A percentile compares a stretch with the other conserved stretches of the same genome.
These are phyloP conservation scores for Daldinia sp. DNA, from an alignment of 2,329 filamentous ascomycete species.

Conservation along the genomic window DNA sequence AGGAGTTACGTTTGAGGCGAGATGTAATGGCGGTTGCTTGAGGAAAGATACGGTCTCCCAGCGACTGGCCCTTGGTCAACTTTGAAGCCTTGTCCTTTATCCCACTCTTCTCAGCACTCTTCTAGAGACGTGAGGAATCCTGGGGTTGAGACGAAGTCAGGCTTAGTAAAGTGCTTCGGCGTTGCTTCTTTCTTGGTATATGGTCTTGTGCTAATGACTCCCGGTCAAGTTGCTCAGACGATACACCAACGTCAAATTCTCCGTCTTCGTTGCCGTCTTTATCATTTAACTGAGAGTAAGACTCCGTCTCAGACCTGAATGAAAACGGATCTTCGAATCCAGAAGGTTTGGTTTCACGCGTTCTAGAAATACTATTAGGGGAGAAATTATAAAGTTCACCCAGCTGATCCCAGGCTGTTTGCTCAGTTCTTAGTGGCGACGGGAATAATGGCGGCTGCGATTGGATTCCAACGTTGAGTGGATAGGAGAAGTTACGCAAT, in stretches of 20 bases:
- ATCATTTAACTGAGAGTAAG: conserved; percentile 35
- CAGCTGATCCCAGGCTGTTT: conserved; percentile 48
- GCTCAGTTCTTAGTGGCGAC: conserved; percentile 16
- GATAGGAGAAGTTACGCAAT: conserved; percentile 52
- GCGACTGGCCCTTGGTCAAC: conserved; percentile 34
- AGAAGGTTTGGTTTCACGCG: conserved; percentile 36
- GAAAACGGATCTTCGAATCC: conserved; percentile 49
- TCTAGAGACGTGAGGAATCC: conserved; percentile 44
- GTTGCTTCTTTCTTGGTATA: conserved; percentile 44
- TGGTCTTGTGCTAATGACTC: conserved; percentile 27
- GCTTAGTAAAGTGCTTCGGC: conserved; percentile 44
- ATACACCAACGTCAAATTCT: conserved; percentile 14
- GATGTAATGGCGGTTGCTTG: conserved; percentile 41
- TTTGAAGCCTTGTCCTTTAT: conserved; percentile 35
- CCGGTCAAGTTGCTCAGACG: conserved; percentile 21
- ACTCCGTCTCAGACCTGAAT: conserved; percentile 44
- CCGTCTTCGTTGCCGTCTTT: conserved; percentile 35
- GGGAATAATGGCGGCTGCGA: conserved; percentile 22
- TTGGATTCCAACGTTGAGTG: conserved; percentile 42
- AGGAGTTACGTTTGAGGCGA: conserved; percentile 47
- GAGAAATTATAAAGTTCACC: conserved; percentile 50
- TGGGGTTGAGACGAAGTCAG: conserved; percentile 42
- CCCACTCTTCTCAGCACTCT: conserved; percentile 42
- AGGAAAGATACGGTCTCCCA: conserved; percentile 43
- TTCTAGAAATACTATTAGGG: conserved; percentile 38